Evolutionary conservation across 179 eudicot species (phyloP).

Genomic region (Spinacia oleracea): DNA sequence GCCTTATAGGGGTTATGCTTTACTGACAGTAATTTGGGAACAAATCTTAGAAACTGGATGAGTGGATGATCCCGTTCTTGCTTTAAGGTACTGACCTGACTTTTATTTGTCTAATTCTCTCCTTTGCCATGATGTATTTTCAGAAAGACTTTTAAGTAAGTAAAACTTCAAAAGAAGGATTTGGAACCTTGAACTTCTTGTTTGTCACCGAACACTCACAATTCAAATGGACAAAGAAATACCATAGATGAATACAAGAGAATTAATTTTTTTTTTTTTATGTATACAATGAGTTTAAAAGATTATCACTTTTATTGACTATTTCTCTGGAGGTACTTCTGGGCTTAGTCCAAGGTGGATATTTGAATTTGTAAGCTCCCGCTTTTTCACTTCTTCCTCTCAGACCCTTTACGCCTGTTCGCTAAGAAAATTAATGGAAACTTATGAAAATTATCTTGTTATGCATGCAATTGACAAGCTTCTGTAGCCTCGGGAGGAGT

Average conservation of each 20-base stretch:
- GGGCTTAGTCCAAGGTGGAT: background rate
- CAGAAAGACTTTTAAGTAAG: background rate
- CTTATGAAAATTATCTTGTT: background rate
- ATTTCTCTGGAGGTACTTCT: background rate
- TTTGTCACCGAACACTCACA: background rate
- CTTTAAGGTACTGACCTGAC: background rate
- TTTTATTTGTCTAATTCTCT: background rate
- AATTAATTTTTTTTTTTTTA: background rate
- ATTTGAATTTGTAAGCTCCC: background rate
- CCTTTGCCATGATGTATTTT: background rate
- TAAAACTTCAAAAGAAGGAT: background rate
- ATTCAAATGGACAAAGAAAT: background rate
- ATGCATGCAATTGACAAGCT: background rate
- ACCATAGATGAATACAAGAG: too few species aligned
- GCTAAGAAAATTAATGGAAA: background rate
- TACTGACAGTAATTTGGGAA: background rate
- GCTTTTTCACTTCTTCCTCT: background rate
- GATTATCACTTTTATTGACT: background rate
- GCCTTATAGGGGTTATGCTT: background rate
- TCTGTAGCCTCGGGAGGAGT: background rate
- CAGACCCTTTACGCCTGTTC: background rate
- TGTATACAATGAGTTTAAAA: background rate
- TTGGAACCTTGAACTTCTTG: background rate
- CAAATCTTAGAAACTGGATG: background rate
- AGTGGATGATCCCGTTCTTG: background rate